Conservation (phyloP, 345 rosid genomes). For the Citrus hindsii region DNA sequence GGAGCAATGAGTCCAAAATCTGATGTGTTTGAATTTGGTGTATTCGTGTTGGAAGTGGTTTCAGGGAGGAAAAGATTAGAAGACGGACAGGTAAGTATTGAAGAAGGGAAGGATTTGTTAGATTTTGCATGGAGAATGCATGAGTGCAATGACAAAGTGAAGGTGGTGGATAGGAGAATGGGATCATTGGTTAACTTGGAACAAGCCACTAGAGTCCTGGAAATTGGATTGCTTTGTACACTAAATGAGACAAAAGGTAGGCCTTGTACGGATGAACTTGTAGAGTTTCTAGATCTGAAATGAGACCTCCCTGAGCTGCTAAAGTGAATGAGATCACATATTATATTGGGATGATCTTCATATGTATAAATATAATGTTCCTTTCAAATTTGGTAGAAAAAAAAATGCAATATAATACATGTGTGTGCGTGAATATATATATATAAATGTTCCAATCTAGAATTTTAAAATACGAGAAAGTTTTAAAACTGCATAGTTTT, state of each 20-base stretch:
- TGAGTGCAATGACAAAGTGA: slow-evolving; percentile 32
- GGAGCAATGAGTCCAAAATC: slow-evolving; percentile 34
- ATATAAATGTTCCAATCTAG: too few relatives aligned
- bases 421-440: too few relatives aligned
- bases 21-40: slow-evolving; percentile 48
- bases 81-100: slow-evolving; percentile 13
- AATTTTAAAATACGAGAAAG: too few relatives aligned
- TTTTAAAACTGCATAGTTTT: too few relatives aligned
- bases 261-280: slow-evolving; percentile 38
- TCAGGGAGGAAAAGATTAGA: slow-evolving; percentile 40
- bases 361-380: too few relatives aligned
- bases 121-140: slow-evolving; percentile 50
- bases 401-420: too few relatives aligned
- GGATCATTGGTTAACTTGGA: slow-evolving; percentile 38
- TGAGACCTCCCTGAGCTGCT: slow-evolving; percentile 27
- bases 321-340: too few relatives aligned
- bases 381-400: too few relatives aligned
- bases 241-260: slow-evolving; percentile 45
- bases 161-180: slow-evolving; percentile 45
- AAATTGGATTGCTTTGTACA: slow-evolving; percentile 43
- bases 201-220: slow-evolving; percentile 36
- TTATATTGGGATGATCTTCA: too few relatives aligned
- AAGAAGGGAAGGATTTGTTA: slow-evolving; percentile 41
- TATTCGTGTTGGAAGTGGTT: slow-evolving; percentile 43
- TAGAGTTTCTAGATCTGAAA: slow-evolving; percentile 26